Conservation (phyloP, 106 monocot genomes). For the Dioscorea alata region DNA sequence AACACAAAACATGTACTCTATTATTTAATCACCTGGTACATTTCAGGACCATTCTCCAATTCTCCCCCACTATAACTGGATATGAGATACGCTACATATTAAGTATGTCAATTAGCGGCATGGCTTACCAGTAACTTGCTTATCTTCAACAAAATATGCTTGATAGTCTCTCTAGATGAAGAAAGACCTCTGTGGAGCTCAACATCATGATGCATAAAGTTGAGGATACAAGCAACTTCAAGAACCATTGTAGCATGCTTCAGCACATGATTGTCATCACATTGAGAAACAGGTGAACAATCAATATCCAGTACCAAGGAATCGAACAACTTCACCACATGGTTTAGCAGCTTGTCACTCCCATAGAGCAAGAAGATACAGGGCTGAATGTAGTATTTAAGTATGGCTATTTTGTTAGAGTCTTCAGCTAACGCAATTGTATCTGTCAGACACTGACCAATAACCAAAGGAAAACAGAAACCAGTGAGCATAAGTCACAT, state of each 20-base stretch:
- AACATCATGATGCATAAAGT: slow-evolving; percentile 33
- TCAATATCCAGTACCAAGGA: slow-evolving; percentile 20
- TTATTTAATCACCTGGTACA: neutral
- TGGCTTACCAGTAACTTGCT: slow-evolving; percentile 34
- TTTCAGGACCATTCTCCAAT: neutral
- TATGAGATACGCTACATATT: neutral
- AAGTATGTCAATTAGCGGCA: neutral
- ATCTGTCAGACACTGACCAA: slow-evolving; percentile 29
- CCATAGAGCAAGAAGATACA: slow-evolving; percentile 44
- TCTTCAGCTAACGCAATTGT: slow-evolving; percentile 13
- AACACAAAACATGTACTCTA: neutral
- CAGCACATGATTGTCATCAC: neutral
- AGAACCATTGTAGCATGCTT: slow-evolving; percentile 22
- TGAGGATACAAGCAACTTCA: slow-evolving; percentile 30
- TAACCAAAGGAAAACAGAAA: slow-evolving; percentile 6
- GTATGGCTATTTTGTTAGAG: slow-evolving; percentile 15
- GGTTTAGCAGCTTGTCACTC: slow-evolving; percentile 30
- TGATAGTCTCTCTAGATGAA: slow-evolving; percentile 21
- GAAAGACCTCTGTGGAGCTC: slow-evolving; percentile 32
- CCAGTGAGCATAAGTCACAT: neutral
- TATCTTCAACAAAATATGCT: slow-evolving; percentile 30
- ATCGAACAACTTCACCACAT: slow-evolving; percentile 36
- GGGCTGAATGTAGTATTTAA: slow-evolving; percentile 42
- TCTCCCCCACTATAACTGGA: neutral
- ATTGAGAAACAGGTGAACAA: slow-evolving; percentile 3